These are phyloP conservation scores for Kazachstania bromeliacearum DNA, from an alignment of 805 yeast genomes.

Conservation along the genomic window DNA sequence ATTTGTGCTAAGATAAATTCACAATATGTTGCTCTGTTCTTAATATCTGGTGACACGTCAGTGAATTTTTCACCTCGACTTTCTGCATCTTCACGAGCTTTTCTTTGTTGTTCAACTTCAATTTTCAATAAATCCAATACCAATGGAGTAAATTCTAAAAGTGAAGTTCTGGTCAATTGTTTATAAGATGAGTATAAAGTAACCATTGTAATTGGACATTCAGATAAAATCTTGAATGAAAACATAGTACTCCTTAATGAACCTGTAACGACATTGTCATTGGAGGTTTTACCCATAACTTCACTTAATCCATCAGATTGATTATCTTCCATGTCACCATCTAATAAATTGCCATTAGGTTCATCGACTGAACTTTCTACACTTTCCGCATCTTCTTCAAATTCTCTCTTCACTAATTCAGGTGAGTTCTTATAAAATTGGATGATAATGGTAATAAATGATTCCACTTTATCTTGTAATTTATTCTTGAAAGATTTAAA, in stretches of 20 bases:
- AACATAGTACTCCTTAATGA: slow-evolving; percentile 56
- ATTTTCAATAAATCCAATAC: slow-evolving; percentile 64
- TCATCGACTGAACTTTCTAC: neutral
- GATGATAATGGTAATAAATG: slow-evolving; percentile 67
- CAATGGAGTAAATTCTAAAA: slow-evolving; percentile 72
- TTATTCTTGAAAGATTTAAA: slow-evolving; percentile 74
- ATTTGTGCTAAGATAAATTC: slow-evolving; percentile 91
- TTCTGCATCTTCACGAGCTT: slow-evolving; percentile 50
- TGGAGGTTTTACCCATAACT: neutral
- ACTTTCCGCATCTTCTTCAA: slow-evolving; percentile 26
- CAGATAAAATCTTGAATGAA: slow-evolving; percentile 87
- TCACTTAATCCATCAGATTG: neutral
- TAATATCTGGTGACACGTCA: slow-evolving; percentile 64
- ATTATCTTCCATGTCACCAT: slow-evolving; percentile 1
- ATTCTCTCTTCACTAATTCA: slow-evolving; percentile 59
- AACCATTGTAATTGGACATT: slow-evolving; percentile 95
- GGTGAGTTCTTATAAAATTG: slow-evolving; percentile 75
- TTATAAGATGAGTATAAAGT: slow-evolving; percentile 83
- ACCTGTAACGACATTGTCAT: slow-evolving; percentile 22
- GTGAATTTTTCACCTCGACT: slow-evolving; percentile 51
- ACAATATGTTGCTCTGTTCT: slow-evolving; percentile 68
- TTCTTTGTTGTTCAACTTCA: slow-evolving; percentile 75
- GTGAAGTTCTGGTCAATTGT: slow-evolving; percentile 55
- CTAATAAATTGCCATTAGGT: slow-evolving; percentile 2
- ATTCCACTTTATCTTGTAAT: slow-evolving; percentile 61